phyloP scores from a whole-genome alignment of 805 yeast species.

The Saturnispora silvae region DNA sequence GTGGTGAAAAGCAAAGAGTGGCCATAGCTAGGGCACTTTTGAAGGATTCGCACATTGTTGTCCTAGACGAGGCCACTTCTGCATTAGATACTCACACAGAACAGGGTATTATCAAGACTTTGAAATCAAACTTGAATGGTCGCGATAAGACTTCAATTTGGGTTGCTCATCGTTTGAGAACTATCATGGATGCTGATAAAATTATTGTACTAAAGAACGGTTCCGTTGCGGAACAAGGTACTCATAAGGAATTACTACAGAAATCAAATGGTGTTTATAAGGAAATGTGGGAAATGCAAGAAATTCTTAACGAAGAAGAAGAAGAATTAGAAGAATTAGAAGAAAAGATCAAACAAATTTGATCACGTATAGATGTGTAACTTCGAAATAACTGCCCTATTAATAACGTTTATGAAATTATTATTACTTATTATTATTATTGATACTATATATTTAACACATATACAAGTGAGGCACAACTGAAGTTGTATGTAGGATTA shows the following conservation, averaged over 20 bases:
- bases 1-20: slow-evolving; percentile 95
- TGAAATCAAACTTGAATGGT: slow-evolving; percentile 47
- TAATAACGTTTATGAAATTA: no score
- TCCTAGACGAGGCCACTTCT: slow-evolving; percentile 94
- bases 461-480: no score
- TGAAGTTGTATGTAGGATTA: no score
- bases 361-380: neutral
- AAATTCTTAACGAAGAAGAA: slow-evolving; percentile 21
- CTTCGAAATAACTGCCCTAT: no score
- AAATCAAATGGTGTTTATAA: slow-evolving; percentile 54
- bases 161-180: slow-evolving; percentile 88
- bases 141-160: slow-evolving; percentile 61
- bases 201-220: slow-evolving; percentile 82
- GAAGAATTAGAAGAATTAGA: neutral
- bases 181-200: slow-evolving; percentile 89
- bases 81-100: slow-evolving; percentile 97
- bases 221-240: slow-evolving; percentile 77
- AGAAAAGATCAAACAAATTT: neutral
- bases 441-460: no score
- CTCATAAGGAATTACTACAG: slow-evolving; percentile 52
- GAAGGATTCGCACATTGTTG: slow-evolving; percentile 80
- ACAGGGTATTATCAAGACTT: slow-evolving; percentile 67
- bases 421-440: no score
- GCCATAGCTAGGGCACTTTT: slow-evolving; percentile 88
- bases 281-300: slow-evolving; percentile 88